Evolutionary conservation across 371 early-diverging fungal genomes (phyloP), one percentile per base, ranked within the genome.

Genomic region (Smittium mucronatum): DNA sequence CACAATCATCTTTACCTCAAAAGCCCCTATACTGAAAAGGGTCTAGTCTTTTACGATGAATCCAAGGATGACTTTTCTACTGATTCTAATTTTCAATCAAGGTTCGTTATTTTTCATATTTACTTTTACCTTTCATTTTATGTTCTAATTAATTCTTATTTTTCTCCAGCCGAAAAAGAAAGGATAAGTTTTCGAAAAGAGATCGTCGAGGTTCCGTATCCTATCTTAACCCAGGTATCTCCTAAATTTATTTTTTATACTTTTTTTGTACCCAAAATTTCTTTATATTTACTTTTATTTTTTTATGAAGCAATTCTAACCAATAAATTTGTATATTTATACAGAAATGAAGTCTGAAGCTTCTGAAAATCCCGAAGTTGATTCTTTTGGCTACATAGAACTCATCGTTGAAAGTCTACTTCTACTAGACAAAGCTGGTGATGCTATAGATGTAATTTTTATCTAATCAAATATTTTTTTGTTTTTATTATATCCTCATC

Each of bases 1-100:
- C 93, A 94, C 70, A 92, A 87, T 72, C 94, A 95, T 76, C 70
- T 95, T 1, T 97, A 97, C 78, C 78, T 97, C 8, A 95, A 94
- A 74, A 93, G 87, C 68, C 79, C 77, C 15, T 81, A 80, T 68
- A 81, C 76, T 67, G 78, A 78, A 70, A 76, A 80, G 17, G 76
- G 73, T 28, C 70, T 70, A 71, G 75, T 73, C 33, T 29, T 73
- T 0, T 76, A 79, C 34, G 80, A 75, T 60, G 75, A 80, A 11
- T 30, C 63, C 5, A 28, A 33, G 63, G 29, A 28, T 30, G 63
- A 61, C 29, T 61, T 61, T 28, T 11, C 5, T 21, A 47, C 47
- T 47, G 47, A 47, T 21, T 21, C 47, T 11, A 47, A 47, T 47
- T 11, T 21, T 11, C 21, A 5, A 47, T 47, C 47, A 47, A 47